Conservation (phyloP, 75 land plant species). For the Pinus albicaulis region DNA sequence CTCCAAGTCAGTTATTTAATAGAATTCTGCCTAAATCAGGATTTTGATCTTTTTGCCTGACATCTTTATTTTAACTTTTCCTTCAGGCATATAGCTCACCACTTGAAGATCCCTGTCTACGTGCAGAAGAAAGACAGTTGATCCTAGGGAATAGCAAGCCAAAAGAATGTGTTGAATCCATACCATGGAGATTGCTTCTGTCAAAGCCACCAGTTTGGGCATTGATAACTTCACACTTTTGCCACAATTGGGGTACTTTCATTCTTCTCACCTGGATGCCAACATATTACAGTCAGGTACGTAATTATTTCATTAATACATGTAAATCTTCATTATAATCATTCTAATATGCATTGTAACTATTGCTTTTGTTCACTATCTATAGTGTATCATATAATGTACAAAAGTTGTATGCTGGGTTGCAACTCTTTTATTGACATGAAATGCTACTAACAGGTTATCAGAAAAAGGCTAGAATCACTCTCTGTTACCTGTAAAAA, state of each 20-base stretch:
- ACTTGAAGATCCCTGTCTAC: constrained; percentile 68
- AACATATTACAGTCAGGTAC: constrained; percentile 97
- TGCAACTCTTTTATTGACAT: background rate
- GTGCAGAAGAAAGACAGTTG: constrained; percentile 57
- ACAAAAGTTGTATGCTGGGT: background rate
- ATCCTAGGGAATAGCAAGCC: constrained; percentile 66
- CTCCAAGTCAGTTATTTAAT: background rate
- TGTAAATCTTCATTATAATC: background rate
- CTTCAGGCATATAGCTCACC: constrained; percentile 91
- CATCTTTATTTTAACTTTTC: background rate
- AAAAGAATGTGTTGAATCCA: constrained; percentile 64
- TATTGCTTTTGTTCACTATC: background rate
- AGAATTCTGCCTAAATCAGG: background rate
- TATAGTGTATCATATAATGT: background rate
- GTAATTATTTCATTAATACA: background rate
- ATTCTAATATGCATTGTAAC: background rate
- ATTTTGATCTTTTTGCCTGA: background rate
- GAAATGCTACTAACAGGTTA: background rate
- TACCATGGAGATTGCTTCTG: constrained; percentile 85
- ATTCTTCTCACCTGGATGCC: constrained; percentile 99
- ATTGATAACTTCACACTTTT: constrained; percentile 92
- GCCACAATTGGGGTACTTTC: constrained; percentile 99
- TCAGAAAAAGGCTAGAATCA: too few species aligned
- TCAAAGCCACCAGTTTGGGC: constrained; percentile 99
- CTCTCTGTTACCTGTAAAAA: too few species aligned